A percentile compares a stretch with the other conserved stretches of the same genome.
These are phyloP conservation scores for Picea abies DNA, from an alignment of 83 land plant genomes.

Conservation along the genomic window DNA sequence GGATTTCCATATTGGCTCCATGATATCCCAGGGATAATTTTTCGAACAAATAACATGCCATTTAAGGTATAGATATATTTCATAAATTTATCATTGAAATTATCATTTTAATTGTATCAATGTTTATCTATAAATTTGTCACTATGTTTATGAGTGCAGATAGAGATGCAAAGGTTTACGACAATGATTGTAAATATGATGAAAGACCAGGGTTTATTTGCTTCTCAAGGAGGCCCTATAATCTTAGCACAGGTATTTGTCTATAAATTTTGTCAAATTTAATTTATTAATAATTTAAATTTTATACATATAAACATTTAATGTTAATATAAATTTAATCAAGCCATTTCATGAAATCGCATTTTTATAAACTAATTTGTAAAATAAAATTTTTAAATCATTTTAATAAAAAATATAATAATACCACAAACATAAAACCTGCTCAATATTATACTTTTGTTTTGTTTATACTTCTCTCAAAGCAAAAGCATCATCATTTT, in stretches of 20 bases:
- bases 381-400: too few relatives aligned
- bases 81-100: neutral
- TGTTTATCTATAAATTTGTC: neutral
- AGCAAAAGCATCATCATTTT: too few relatives aligned
- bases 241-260: conserved; percentile 42
- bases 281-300: too few relatives aligned
- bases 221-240: conserved; percentile 74
- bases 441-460: too few relatives aligned
- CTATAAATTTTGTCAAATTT: too few relatives aligned
- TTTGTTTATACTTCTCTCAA: too few relatives aligned
- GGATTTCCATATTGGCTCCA: conserved; percentile 54
- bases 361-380: too few relatives aligned
- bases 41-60: conserved; percentile 47
- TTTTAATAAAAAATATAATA: too few relatives aligned
- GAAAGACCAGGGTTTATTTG: conserved; percentile 47
- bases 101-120: neutral
- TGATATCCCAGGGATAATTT: conserved; percentile 40
- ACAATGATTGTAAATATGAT: conserved; percentile 53
- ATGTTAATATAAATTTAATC: too few relatives aligned
- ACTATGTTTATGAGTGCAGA: conserved; percentile 19
- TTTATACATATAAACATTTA: too few relatives aligned
- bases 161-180: conserved; percentile 58
- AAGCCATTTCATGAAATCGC: too few relatives aligned
- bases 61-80: conserved; percentile 32
- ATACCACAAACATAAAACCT: too few relatives aligned